Base-by-base conservation (phyloP, 225 moss, liverwort and hornwort genomes). In the Pleurozium schreberi region DNA sequence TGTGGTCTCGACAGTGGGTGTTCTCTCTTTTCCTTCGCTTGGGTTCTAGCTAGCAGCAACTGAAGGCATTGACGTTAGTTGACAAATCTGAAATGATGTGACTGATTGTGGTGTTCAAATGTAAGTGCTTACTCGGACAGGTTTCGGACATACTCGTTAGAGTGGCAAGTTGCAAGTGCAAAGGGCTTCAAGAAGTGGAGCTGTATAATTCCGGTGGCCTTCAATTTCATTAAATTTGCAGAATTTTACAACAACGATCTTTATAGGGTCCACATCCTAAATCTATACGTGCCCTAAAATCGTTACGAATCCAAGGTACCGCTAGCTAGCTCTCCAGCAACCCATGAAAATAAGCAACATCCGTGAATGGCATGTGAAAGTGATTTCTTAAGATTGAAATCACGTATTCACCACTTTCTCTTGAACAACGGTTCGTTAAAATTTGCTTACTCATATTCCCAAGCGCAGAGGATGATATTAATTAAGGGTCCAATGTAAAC, bases 151-250 rank as follows among this genome's bases (percentile, higher is more conserved):
- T 11, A 11, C 8, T 40, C 27, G 40, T 40, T 27, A 8, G 2
- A 27, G 6, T 11, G 80, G 27, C 17, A 11, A 17, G 11, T 27
- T 18, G n/a, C 27, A 42, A 19, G 80, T 59, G 59, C 42, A 25
- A 55, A 36, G 15, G 23, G 36, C 6, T 53, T 0, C 3, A 8
- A 36, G 38, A 15, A 25, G 4, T 23, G 15, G 36, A 77, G 36
- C 6, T 8, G 22, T 14, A 20, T 0, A 53, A 9, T 3, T 14
- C 23, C 9, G 15, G 15, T 6, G 15, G 1, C 6, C 23, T 9
- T 38, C 25, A 38, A 53, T 38, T 77, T 22, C 2, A 4, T 76
- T 22, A 2, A 21, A 8, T 55, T 25, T 1, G 10, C 26, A 57
- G 14, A 79, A 27, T 26, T 57, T 57, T 6, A n/a, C n/a, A n/a